These are phyloP conservation scores for Ustilago xerochloae DNA, from an alignment of 1,284 basidiomycete genomes.

Conservation along the genomic window DNA sequence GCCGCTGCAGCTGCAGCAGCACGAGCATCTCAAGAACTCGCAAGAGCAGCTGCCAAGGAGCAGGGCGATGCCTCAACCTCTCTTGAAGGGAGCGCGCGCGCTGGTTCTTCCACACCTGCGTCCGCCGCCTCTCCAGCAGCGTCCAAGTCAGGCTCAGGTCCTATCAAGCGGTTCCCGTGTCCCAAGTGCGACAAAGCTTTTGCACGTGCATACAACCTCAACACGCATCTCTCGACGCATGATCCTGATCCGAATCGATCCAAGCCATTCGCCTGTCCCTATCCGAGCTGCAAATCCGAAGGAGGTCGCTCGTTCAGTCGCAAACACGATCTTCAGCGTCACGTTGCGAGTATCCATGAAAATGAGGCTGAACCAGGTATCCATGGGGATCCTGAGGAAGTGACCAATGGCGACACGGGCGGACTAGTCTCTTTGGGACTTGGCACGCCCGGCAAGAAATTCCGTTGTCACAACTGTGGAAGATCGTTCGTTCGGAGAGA, in stretches of 20 bases:
- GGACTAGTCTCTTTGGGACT: slow-evolving; percentile 58
- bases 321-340: slow-evolving; percentile 87
- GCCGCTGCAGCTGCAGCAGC: slow-evolving; percentile 32
- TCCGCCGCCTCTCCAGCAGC: slow-evolving; percentile 9
- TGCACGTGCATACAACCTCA: slow-evolving; percentile 87
- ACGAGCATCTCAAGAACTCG: slow-evolving; percentile 42
- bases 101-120: slow-evolving; percentile 7
- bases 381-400: slow-evolving; percentile 52
- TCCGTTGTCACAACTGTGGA: slow-evolving; percentile 61
- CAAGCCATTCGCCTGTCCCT: slow-evolving; percentile 84
- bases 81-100: not conserved
- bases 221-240: slow-evolving; percentile 89
- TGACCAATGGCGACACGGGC: slow-evolving; percentile 44
- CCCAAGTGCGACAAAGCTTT: slow-evolving; percentile 74
- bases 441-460: slow-evolving; percentile 63
- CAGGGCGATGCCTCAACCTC: not conserved
- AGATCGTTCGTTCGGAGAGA: slow-evolving; percentile 63
- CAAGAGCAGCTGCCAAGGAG: slow-evolving; percentile 30
- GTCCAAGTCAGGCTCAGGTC: slow-evolving; percentile 6
- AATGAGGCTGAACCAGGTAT: slow-evolving; percentile 61
- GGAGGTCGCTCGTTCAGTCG: slow-evolving; percentile 83
- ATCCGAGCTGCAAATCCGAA: slow-evolving; percentile 74
- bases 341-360: slow-evolving; percentile 82
- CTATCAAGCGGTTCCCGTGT: slow-evolving; percentile 62
- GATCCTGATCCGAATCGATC: slow-evolving; percentile 78